Evolutionary conservation across 371 early-diverging fungal genomes (phyloP).

Genomic region (Apophysomyces elegans): DNA sequence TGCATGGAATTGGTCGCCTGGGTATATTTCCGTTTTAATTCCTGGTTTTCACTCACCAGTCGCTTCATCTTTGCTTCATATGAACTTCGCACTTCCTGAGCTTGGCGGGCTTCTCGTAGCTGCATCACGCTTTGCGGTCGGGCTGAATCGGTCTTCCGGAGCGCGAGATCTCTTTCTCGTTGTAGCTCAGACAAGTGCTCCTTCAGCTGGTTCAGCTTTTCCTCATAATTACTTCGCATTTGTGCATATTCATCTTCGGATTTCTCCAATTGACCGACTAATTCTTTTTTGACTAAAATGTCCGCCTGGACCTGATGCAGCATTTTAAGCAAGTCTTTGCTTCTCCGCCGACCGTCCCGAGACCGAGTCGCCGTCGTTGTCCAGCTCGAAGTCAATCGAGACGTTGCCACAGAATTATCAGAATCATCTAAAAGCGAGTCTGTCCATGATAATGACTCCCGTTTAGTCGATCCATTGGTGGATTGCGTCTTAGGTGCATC

Average conservation of each 20-base stretch:
- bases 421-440: conserved; percentile 51
- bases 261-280: conserved; percentile 59
- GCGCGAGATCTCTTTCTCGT: conserved; percentile 59
- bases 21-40: conserved; percentile 57
- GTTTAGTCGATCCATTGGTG: conserved; percentile 25
- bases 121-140: conserved; percentile 17
- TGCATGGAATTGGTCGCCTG: conserved; percentile 53
- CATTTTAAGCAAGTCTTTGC: conserved; percentile 45
- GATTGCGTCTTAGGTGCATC: conserved; percentile 32
- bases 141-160: conserved; percentile 13
- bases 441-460: conserved; percentile 44
- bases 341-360: conserved; percentile 25
- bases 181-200: conserved; percentile 58
- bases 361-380: conserved; percentile 5
- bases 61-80: conserved; percentile 72
- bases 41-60: conserved; percentile 67
- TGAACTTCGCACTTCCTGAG: conserved; percentile 34
- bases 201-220: conserved; percentile 61
- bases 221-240: conserved; percentile 69
- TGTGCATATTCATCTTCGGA: conserved; percentile 58
- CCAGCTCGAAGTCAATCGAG: conserved; percentile 26
- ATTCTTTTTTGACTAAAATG: conserved; percentile 60
- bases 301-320: conserved; percentile 72
- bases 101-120: conserved; percentile 35
- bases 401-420: conserved; percentile 40